phyloP scores from a whole-genome alignment of 1,139 yeast species.

The Debaryomyces subglobosus region DNA sequence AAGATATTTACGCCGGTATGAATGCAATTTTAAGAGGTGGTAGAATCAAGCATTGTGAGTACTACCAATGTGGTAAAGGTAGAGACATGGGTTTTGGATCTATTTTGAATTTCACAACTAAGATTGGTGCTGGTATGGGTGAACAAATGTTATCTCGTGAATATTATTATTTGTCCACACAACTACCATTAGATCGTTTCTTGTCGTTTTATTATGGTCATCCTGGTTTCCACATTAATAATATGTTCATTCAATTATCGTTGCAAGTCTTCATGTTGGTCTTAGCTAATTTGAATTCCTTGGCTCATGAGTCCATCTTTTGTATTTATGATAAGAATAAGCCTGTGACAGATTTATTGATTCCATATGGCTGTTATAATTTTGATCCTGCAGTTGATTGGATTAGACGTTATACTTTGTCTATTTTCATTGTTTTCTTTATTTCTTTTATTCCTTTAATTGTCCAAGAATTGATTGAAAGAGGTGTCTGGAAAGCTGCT shows the following conservation, averaged over 20 bases:
- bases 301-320: slow-evolving; percentile 86
- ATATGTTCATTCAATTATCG: slow-evolving; percentile 92
- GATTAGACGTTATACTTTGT: slow-evolving; percentile 96
- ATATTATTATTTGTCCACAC: slow-evolving; percentile 96
- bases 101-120: slow-evolving; percentile 96
- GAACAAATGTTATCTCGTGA: slow-evolving; percentile 99
- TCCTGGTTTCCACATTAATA: slow-evolving; percentile 98
- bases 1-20: slow-evolving; percentile 99
- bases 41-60: slow-evolving; percentile 98
- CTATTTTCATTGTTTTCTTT: slow-evolving; percentile 98
- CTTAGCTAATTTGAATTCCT: slow-evolving; percentile 84
- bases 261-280: slow-evolving; percentile 92
- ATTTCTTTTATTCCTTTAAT: slow-evolving; percentile 95
- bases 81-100: slow-evolving; percentile 99
- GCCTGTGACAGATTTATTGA: slow-evolving; percentile 83
- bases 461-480: slow-evolving; percentile 95
- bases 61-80: slow-evolving; percentile 99
- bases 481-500: slow-evolving; percentile 95
- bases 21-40: slow-evolving; percentile 97
- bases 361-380: slow-evolving; percentile 95
- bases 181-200: slow-evolving; percentile 95
- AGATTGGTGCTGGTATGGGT: slow-evolving; percentile 99
- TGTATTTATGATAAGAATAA: slow-evolving; percentile 82
- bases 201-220: slow-evolving; percentile 97
- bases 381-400: slow-evolving; percentile 89